Conservation (phyloP, 1,284 basidiomycete species). For the Ceratobasidium sp. region DNA sequence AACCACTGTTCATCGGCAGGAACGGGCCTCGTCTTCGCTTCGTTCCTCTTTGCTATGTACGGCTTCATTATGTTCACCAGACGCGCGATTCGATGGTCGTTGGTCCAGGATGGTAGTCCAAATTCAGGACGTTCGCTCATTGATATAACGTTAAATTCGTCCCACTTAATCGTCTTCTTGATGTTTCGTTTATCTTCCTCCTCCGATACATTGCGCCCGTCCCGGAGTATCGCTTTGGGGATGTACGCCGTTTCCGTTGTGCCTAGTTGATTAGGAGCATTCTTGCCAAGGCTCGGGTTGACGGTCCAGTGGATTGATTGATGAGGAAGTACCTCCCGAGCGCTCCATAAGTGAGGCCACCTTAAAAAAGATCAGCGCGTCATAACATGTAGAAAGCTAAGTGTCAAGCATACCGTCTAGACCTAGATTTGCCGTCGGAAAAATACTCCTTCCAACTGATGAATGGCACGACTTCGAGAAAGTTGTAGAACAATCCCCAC, state of each 20-base stretch:
- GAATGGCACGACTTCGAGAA: not conserved
- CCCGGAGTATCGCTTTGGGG: slow-evolving; percentile 2
- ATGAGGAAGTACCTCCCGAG: not conserved
- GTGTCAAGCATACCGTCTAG: not conserved
- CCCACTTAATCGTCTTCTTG: too few relatives aligned
- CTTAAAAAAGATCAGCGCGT: not conserved
- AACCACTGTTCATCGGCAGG: not conserved
- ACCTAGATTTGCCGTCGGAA: not conserved
- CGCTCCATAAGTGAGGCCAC: not conserved
- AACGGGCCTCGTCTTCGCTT: not conserved
- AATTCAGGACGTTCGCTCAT: not conserved
- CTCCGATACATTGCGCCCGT: too few relatives aligned
- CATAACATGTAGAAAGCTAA: not conserved
- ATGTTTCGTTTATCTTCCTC: too few relatives aligned
- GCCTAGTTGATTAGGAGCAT: not conserved
- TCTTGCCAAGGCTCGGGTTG: not conserved
- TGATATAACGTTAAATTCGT: not conserved
- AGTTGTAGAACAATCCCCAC: not conserved
- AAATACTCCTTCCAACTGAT: not conserved
- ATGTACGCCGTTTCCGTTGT: not conserved
- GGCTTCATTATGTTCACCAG: slow-evolving; percentile 6
- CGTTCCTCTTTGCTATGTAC: not conserved
- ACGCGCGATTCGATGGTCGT: not conserved
- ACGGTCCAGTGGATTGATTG: slow-evolving; percentile 5
- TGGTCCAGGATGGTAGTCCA: not conserved